Evolutionary conservation across 768 basidiomycete species (phyloP), one percentile per base, ranked within the genome.

Genomic region (Kwoniella shandongensis): DNA sequence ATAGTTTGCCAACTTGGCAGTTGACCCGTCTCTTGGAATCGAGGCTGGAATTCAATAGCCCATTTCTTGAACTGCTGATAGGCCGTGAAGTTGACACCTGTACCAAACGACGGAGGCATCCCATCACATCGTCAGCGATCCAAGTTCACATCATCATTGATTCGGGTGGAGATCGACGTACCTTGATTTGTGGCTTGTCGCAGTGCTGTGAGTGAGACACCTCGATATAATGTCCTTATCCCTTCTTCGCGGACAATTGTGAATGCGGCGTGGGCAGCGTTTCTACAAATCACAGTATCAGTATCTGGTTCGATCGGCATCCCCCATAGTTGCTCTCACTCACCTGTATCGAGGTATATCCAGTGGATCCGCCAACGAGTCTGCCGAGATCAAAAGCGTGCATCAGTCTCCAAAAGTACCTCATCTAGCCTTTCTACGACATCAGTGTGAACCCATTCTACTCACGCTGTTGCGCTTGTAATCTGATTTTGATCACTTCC

Each of bases 111-210:
- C 32, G 13, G 13, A 32, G 13, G 13, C 7, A 13, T 32, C 32
- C 32, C 11, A 38, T 10, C 11, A 38, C 36, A 10, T 38, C n/a
- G n/a, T n/a, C n/a, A n/a, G n/a, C n/a, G n/a, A n/a, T n/a, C 20
- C 7, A 22, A 32, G 10, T 51, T 35, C 51, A 20, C 22, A n/a
- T n/a, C n/a, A n/a, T n/a, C n/a, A n/a, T n/a, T n/a, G n/a, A n/a
- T n/a, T 38, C n/a, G 36, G n/a, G 36, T 38, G 36, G 36, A n/a
- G 36, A 38, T 10, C 11, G n/a, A 56, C 77, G 53, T 51, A 88
- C 91, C 94, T 79, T 98, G 96, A 73, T 99, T 99, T 11, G 94
- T 99, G 15, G 96, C 93, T 80, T 99, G 96, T 45, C 96, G 81
- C 20, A 97, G 78, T 1, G 96, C 96, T 2, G 96, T 98, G 36